Conservation (phyloP, 495 filamentous ascomycete species). For the Hypoxylon crocopeplum region DNA sequence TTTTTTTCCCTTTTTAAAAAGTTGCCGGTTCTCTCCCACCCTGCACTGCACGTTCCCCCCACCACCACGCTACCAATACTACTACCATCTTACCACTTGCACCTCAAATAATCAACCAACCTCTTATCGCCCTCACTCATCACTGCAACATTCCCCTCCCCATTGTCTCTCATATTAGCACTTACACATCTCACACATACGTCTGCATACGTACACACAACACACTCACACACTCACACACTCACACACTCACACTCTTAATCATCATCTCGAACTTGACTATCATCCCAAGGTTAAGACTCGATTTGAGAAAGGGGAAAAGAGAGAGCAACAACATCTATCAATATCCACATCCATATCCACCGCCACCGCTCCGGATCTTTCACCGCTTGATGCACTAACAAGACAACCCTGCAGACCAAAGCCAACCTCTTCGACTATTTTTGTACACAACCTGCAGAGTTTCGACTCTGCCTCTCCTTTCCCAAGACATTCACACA, state of each 20-base stretch:
- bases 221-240: conserved; percentile 10
- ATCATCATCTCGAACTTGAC: conserved; percentile 31
- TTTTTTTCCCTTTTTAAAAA: conserved; percentile 14
- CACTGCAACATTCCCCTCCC: conserved; percentile 38
- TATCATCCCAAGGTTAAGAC: conserved; percentile 25
- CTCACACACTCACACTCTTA: conserved; percentile 21
- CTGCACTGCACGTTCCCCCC: conserved; percentile 34
- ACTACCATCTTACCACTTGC: conserved; percentile 37
- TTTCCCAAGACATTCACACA: conserved; percentile 12
- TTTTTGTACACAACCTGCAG: conserved; percentile 25
- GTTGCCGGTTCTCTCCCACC: conserved; percentile 33
- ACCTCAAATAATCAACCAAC: conserved; percentile 32
- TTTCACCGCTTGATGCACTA: conserved; percentile 44
- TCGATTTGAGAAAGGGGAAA: conserved; percentile 21
- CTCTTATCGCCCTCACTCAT: conserved; percentile 36
- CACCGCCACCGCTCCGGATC: conserved; percentile 22
- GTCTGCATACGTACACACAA: conserved; percentile 18
- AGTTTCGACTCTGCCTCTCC: conserved; percentile 24
- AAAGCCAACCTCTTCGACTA: conserved; percentile 37
- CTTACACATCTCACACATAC: conserved; percentile 36
- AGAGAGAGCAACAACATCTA: conserved; percentile 12
- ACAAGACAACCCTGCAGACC: conserved; percentile 43
- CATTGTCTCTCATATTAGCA: conserved; percentile 36
- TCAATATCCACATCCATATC: conserved; percentile 13
- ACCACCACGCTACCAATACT: conserved; percentile 50